Conservation (phyloP, 2,329 filamentous ascomycete species). For the Sporothrix variecibatus region DNA sequence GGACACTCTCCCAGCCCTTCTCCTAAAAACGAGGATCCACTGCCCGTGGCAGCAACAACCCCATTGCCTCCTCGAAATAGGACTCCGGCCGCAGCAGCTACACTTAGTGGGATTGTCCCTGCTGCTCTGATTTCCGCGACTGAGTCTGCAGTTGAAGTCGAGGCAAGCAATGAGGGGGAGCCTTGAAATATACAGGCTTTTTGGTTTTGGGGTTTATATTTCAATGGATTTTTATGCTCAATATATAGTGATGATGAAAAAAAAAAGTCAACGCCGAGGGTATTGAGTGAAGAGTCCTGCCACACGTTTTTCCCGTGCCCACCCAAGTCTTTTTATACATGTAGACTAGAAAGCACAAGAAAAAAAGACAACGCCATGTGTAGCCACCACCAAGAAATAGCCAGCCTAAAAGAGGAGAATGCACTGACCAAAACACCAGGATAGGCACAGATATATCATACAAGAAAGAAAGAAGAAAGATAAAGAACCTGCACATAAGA, state of each 20-base stretch:
- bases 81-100: background rate
- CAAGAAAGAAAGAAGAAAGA: background rate
- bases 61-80: background rate
- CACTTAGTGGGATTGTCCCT: background rate
- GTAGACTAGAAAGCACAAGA: background rate
- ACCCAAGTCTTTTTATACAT: background rate
- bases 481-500: background rate
- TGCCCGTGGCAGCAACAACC: background rate
- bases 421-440: background rate
- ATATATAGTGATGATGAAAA: background rate
- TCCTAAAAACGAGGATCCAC: background rate
- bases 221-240: background rate
- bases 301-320: background rate
- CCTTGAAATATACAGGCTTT: background rate
- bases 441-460: too few species aligned
- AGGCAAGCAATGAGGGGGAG: too few species aligned
- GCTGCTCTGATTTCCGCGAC: too few species aligned
- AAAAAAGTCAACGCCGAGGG: conserved; percentile 25
- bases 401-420: background rate
- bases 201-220: background rate
- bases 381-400: too few species aligned
- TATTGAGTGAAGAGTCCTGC: conserved; percentile 30
- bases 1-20: background rate
- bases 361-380: background rate
- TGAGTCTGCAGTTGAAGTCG: background rate